phyloP scores from a whole-genome alignment of 345 rosid species.

The Psidium friedrichsthalianum region DNA sequence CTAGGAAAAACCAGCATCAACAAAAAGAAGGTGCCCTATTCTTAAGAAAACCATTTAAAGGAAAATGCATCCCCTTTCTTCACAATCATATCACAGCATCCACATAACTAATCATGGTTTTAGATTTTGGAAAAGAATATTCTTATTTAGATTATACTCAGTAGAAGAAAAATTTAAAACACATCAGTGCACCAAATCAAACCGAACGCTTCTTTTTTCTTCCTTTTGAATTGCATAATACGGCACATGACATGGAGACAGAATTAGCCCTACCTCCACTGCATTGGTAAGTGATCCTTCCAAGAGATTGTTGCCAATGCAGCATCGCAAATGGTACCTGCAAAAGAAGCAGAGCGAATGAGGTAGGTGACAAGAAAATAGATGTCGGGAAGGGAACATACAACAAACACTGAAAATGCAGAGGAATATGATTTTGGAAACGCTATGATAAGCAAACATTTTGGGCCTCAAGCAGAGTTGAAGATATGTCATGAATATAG shows the following conservation, averaged over 20 bases:
- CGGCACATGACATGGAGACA: neutral
- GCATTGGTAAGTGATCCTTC: neutral
- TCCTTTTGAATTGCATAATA: neutral
- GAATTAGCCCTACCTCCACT: neutral
- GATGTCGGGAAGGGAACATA: neutral
- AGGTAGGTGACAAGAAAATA: neutral
- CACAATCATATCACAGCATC: neutral
- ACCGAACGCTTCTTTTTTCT: too few species aligned
- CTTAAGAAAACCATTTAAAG: too few species aligned
- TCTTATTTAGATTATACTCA: too few species aligned
- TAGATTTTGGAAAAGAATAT: too few species aligned
- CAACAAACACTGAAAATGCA: too few species aligned
- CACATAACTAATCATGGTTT: neutral
- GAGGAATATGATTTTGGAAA: too few species aligned
- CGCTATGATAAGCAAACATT: too few species aligned
- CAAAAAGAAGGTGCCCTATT: neutral
- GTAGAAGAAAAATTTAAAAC: neutral
- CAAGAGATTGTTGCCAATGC: neutral
- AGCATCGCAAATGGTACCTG: neutral
- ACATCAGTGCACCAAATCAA: neutral
- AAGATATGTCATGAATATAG: too few species aligned
- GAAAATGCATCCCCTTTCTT: neutral
- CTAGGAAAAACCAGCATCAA: neutral
- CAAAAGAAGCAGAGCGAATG: neutral
- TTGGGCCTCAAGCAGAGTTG: too few species aligned